Evolutionary conservation across 768 basidiomycete genomes (phyloP).

Genomic region (Strobilomyces echinocephalus): DNA sequence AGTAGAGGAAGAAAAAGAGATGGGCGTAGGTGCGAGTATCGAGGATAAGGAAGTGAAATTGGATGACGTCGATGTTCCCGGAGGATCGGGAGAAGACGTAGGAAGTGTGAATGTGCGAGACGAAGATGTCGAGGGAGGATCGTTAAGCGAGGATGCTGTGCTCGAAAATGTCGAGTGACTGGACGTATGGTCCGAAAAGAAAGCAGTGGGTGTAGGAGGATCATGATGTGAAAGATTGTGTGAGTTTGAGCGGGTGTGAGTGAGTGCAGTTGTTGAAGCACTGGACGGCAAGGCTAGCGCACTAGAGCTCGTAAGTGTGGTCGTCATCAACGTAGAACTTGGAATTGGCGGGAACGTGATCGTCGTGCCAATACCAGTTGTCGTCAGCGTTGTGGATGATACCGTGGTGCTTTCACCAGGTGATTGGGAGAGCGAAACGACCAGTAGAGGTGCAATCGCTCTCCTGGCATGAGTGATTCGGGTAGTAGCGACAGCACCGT

Average conservation of each 20-base stretch:
- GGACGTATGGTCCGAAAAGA: not conserved
- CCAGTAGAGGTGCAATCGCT: slow-evolving; percentile 12
- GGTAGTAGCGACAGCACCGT: slow-evolving; percentile 50
- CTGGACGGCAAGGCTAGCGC: not conserved
- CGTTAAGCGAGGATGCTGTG: not conserved
- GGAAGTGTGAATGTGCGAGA: not conserved
- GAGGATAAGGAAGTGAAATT: too few relatives aligned
- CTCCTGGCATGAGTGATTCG: slow-evolving; percentile 27
- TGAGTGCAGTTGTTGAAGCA: not conserved
- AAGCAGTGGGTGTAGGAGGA: not conserved
- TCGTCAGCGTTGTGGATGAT: slow-evolving; percentile 1
- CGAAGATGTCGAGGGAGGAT: not conserved
- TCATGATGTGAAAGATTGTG: not conserved
- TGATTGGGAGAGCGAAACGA: not conserved
- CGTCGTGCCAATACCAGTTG: slow-evolving; percentile 4
- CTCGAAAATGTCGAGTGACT: not conserved
- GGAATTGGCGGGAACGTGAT: slow-evolving; percentile 6
- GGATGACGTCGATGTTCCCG: not conserved
- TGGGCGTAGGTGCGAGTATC: not conserved
- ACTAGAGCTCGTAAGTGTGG: not conserved
- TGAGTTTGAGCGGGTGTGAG: not conserved
- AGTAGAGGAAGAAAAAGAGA: not conserved
- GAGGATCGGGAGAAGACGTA: not conserved
- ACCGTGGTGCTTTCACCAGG: not conserved
- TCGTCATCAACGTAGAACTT: not conserved